phyloP scores from a whole-genome alignment of 805 yeast genomes.

The Maudiozyma serrabonitensis region DNA sequence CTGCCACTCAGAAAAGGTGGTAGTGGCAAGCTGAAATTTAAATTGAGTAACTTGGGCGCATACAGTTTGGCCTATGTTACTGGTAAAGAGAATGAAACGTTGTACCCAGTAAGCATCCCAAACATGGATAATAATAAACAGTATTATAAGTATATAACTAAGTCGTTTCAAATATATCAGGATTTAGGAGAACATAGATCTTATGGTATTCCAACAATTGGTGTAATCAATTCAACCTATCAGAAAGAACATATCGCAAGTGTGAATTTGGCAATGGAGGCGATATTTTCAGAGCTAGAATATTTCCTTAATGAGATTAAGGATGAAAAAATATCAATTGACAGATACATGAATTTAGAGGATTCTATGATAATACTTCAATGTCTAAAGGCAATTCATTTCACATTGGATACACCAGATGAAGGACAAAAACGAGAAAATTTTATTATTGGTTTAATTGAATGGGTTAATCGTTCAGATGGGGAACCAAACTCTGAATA shows the following conservation, averaged over 20 bases:
- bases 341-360: conserved; percentile 31
- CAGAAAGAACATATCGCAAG: conserved; percentile 30
- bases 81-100: conserved; percentile 32
- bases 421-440: conserved; percentile 26
- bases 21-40: conserved; percentile 31
- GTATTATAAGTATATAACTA: conserved; percentile 40
- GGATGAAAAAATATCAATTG: conserved; percentile 20
- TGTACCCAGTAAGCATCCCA: conserved; percentile 34
- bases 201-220: conserved; percentile 34
- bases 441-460: conserved; percentile 37
- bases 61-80: conserved; percentile 35
- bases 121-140: conserved; percentile 33
- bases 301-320: conserved; percentile 26
- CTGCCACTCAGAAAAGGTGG: conserved; percentile 10
- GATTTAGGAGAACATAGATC: conserved; percentile 36
- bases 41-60: conserved; percentile 37
- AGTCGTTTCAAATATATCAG: conserved; percentile 45
- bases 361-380: conserved; percentile 45
- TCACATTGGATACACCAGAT: conserved; percentile 24
- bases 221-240: conserved; percentile 29
- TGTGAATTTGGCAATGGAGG: conserved; percentile 30
- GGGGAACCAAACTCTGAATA: conserved; percentile 51
- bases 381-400: conserved; percentile 44
- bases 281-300: conserved; percentile 29
- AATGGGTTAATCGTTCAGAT: conserved; percentile 65